phyloP scores from a whole-genome alignment of 106 monocot species.

The Dendrobium nobile region DNA sequence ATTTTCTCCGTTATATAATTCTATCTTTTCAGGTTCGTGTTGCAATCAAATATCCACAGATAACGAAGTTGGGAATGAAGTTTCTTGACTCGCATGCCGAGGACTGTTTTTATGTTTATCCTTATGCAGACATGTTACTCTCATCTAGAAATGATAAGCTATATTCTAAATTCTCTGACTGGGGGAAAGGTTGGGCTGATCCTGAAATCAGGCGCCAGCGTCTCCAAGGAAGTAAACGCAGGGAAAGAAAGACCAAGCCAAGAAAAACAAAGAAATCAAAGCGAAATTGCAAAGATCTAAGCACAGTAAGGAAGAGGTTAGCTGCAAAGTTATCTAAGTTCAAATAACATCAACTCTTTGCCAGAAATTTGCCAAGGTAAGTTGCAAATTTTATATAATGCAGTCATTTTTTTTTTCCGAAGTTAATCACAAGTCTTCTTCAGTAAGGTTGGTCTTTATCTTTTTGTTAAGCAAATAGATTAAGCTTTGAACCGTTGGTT shows the following conservation, averaged over 20 bases:
- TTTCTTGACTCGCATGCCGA: slow-evolving; percentile 37
- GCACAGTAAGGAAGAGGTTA: slow-evolving; percentile 64
- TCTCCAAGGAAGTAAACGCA: slow-evolving; percentile 31
- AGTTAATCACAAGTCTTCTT: not conserved
- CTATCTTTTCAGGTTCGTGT: slow-evolving; percentile 43
- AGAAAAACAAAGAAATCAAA: slow-evolving; percentile 18
- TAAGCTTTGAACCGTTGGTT: too few relatives aligned
- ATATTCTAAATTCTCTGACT: slow-evolving; percentile 64
- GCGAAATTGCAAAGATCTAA: slow-evolving; percentile 1
- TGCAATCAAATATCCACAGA: slow-evolving; percentile 50
- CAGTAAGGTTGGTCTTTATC: too few relatives aligned
- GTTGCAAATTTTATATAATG: not conserved
- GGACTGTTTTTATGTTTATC: slow-evolving; percentile 34
- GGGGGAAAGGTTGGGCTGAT: slow-evolving; percentile 94
- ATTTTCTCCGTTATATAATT: not conserved
- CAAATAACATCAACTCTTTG: not conserved
- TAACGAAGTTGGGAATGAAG: slow-evolving; percentile 48
- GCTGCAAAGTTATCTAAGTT: slow-evolving; percentile 45
- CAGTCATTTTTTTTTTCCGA: not conserved
- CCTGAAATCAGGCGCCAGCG: slow-evolving; percentile 80
- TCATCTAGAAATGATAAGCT: slow-evolving; percentile 20
- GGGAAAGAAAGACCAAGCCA: slow-evolving; percentile 13
- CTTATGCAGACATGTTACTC: slow-evolving; percentile 76
- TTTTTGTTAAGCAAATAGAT: too few relatives aligned
- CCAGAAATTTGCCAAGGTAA: not conserved